Evolutionary conservation across 306 rosid species (phyloP).

Genomic region (Medicago truncatula): MtrunA17r5.0-ANR NC_053046.1:7938001-7938500

Average conservation of each 20-base stretch:
- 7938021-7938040: slow-evolving; percentile 75
- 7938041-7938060: slow-evolving; percentile 77
- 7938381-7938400: not conserved
- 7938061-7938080: slow-evolving; percentile 71
- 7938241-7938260: slow-evolving; percentile 94
- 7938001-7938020: slow-evolving; percentile 41
- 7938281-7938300: slow-evolving; percentile 38
- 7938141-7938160: not conserved
- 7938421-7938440: not conserved
- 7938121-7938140: slow-evolving; percentile 12
- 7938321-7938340: slow-evolving; percentile 15
- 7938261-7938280: slow-evolving; percentile 54
- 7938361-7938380: slow-evolving; percentile 15
- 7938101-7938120: slow-evolving; percentile 82
- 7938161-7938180: slow-evolving; percentile 11
- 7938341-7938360: slow-evolving; percentile 19
- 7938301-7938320: not conserved
- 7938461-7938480: not conserved
- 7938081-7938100: slow-evolving; percentile 76
- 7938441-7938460: not conserved
- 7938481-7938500: not conserved
- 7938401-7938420: slow-evolving; percentile 12
- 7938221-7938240: slow-evolving; percentile 83
- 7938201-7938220: slow-evolving; percentile 80
- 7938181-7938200: slow-evolving; percentile 74